A percentile compares a stretch with the other conserved stretches of the same genome.
Conservation (phyloP, 805 yeast species). For the Starmera amethionina region DNA sequence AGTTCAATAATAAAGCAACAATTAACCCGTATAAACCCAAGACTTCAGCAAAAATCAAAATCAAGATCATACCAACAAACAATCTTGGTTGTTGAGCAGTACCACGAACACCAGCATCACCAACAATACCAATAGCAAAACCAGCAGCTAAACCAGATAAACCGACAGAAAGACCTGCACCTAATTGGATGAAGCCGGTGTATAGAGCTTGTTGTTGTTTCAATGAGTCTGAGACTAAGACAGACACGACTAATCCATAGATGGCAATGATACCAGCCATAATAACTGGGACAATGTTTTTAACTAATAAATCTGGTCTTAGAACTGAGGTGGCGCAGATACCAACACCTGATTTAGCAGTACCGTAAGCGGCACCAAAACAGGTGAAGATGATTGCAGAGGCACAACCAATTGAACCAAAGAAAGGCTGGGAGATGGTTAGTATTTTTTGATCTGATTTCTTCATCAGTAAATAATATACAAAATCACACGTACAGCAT, state of each 20-base stretch:
- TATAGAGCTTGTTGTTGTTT: conserved; percentile 87
- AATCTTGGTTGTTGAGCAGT: conserved; percentile 97
- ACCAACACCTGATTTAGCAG: conserved; percentile 99
- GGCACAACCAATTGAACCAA: conserved; percentile 99
- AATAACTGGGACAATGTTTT: conserved; percentile 91
- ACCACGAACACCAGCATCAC: conserved; percentile 99
- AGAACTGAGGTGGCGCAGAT: conserved; percentile 96
- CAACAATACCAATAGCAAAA: conserved; percentile 98
- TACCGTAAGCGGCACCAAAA: conserved; percentile 98
- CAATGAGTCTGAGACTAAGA: conserved; percentile 82
- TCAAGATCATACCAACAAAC: conserved; percentile 97
- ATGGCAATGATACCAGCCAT: conserved; percentile 99
- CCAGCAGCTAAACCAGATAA: conserved; percentile 97
- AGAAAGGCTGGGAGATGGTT: conserved; percentile 54
- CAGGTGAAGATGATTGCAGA: conserved; percentile 98
- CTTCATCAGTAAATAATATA: background rate
- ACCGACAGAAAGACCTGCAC: conserved; percentile 97
- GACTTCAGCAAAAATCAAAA: conserved; percentile 97
- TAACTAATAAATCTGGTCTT: conserved; percentile 93
- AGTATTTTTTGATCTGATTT: too few relatives aligned
- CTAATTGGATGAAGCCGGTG: conserved; percentile 96
- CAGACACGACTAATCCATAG: conserved; percentile 95
- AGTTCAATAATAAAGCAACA: conserved; percentile 95
- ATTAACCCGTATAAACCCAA: conserved; percentile 97
- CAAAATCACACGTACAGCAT: conserved; percentile 41